These are phyloP conservation scores for Trichosporon sp. DNA, from an alignment of 1,284 basidiomycete species.

Conservation along the genomic window DNA sequence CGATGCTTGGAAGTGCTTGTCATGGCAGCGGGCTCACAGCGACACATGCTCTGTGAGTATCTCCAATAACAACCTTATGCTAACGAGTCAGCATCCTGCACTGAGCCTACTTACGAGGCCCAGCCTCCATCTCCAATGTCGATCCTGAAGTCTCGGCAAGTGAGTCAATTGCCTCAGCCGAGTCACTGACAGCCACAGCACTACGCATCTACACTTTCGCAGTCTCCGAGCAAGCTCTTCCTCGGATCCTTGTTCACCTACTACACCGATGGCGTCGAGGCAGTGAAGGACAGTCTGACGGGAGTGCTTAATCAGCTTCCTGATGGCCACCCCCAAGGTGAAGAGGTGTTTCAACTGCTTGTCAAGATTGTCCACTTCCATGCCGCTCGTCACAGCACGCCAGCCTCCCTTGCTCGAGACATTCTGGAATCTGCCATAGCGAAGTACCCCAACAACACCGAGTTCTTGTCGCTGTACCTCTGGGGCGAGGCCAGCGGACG, in stretches of 20 bases:
- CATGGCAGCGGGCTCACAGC: slow-evolving; percentile 24
- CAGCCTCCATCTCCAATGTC: slow-evolving; percentile 18
- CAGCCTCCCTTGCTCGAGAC: slow-evolving; percentile 36
- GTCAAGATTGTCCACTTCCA: slow-evolving; percentile 44
- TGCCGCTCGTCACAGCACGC: slow-evolving; percentile 25
- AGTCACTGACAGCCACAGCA: slow-evolving; percentile 13
- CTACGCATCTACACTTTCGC: slow-evolving; percentile 12
- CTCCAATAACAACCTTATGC: not conserved
- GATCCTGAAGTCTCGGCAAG: slow-evolving; percentile 38
- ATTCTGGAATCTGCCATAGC: slow-evolving; percentile 45
- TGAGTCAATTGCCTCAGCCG: slow-evolving; percentile 8
- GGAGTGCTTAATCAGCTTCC: slow-evolving; percentile 14
- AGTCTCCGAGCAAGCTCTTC: slow-evolving; percentile 19
- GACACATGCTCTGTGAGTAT: slow-evolving; percentile 13
- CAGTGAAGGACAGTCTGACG: slow-evolving; percentile 15
- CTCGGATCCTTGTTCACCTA: slow-evolving; percentile 33
- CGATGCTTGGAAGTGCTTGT: slow-evolving; percentile 28
- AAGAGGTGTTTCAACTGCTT: slow-evolving; percentile 44
- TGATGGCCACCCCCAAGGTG: slow-evolving; percentile 30
- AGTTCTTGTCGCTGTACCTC: slow-evolving; percentile 48
- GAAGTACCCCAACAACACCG: slow-evolving; percentile 48
- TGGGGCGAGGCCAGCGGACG: slow-evolving; percentile 45
- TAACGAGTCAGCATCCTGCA: not conserved
- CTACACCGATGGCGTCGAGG: slow-evolving; percentile 25
- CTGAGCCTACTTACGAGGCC: not conserved